phyloP scores from a whole-genome alignment of 2,329 filamentous ascomycete genomes.

The Venturia oleaginea region DNA sequence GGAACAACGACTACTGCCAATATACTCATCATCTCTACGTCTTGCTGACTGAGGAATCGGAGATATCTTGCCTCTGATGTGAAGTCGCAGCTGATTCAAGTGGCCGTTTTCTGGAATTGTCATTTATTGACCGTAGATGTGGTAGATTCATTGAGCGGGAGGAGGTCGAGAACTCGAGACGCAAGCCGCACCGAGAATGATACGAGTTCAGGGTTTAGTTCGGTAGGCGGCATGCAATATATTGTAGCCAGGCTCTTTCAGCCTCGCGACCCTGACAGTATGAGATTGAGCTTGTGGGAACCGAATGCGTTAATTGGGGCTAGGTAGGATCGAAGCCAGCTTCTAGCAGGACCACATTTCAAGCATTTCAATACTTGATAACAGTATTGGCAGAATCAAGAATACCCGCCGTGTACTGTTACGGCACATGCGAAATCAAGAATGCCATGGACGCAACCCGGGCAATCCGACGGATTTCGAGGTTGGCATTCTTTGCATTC shows the following conservation, averaged over 20 bases:
- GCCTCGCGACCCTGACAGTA: background rate
- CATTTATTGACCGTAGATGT: too few species aligned
- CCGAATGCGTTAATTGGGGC: background rate
- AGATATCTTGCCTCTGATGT: background rate
- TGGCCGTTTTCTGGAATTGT: background rate
- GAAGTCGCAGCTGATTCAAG: background rate
- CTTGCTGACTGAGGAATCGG: background rate
- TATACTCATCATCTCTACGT: background rate
- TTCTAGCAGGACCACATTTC: background rate
- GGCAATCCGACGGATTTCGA: background rate
- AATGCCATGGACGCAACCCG: background rate
- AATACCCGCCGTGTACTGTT: background rate
- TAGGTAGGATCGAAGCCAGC: background rate
- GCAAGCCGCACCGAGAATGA: background rate
- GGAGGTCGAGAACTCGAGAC: background rate
- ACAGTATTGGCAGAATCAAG: too few species aligned
- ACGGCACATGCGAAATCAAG: background rate
- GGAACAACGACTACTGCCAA: background rate
- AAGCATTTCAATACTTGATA: background rate
- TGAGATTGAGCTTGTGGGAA: background rate
- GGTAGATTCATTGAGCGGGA: background rate
- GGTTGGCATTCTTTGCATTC: background rate
- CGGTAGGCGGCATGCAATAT: background rate
- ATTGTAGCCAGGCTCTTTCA: too few species aligned
- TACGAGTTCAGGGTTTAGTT: background rate